Conservation (phyloP, 1,284 basidiomycete species). For the Heliocybe sulcata region DNA sequence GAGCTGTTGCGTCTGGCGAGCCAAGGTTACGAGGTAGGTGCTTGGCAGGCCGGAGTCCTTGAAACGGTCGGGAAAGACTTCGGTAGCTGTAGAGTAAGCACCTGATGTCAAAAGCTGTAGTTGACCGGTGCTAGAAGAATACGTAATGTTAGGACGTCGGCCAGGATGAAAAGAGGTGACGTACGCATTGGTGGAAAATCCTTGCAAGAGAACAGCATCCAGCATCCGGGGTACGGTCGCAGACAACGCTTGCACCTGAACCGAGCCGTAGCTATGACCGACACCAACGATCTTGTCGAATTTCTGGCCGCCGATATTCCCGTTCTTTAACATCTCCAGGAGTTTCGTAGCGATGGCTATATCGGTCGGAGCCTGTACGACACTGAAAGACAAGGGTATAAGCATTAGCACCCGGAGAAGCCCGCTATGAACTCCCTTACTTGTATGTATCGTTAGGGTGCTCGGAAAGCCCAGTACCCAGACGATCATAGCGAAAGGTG, state of each 20-base stretch:
- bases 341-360: conserved; percentile 11
- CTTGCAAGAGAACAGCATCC: conserved; percentile 8
- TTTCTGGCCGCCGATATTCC: conserved; percentile 7
- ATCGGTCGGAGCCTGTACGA: conserved; percentile 12
- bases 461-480: conserved; percentile 13
- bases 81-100: conserved; percentile 9
- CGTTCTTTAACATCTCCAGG: conserved; percentile 11
- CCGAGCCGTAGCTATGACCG: conserved; percentile 13
- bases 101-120: conserved; percentile 6
- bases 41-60: conserved; percentile 5
- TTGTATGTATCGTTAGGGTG: conserved; percentile 12
- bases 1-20: conserved; percentile 10
- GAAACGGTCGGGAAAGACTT: conserved; percentile 10
- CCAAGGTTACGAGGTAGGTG: conserved; percentile 10
- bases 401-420: neutral
- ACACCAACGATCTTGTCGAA: conserved; percentile 12
- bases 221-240: conserved; percentile 5
- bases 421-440: conserved; percentile 5
- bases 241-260: conserved; percentile 9
- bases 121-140: neutral
- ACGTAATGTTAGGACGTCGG: neutral
- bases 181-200: conserved; percentile 9
- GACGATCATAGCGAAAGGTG: conserved; percentile 14
- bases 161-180: neutral
- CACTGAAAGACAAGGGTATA: neutral